A percentile compares a stretch with the other conserved stretches of the same genome.
phyloP scores from a whole-genome alignment of 805 yeast species.

The Wickerhamia fluorescens region DNA sequence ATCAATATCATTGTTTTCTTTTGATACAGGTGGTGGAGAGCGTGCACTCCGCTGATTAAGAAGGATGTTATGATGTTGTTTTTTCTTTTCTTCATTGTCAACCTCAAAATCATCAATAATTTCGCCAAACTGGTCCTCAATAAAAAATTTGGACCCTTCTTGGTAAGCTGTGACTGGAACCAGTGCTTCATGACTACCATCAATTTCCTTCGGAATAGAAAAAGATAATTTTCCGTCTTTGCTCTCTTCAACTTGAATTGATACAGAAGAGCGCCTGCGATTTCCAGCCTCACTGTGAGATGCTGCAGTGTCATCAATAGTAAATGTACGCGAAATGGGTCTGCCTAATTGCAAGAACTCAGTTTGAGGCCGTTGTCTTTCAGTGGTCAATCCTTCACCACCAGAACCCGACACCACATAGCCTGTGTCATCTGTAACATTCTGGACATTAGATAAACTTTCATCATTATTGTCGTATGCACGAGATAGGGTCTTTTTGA shows the following conservation, averaged over 20 bases:
- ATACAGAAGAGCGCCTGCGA: background rate
- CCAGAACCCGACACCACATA: too few relatives aligned
- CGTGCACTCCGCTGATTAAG: background rate
- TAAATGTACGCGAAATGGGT: constrained; percentile 13
- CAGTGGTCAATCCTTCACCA: constrained; percentile 10
- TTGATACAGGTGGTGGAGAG: constrained; percentile 1
- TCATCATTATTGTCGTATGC: constrained; percentile 11
- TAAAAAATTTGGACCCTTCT: constrained; percentile 63
- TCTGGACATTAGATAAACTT: constrained; percentile 4
- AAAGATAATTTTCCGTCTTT: too few relatives aligned
- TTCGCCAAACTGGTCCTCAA: constrained; percentile 85
- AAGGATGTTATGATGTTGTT: background rate
- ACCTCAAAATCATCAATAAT: constrained; percentile 49
- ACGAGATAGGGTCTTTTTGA: constrained; percentile 25
- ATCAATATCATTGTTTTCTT: background rate
- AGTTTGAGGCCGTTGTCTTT: constrained; percentile 30
- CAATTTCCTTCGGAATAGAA: background rate
- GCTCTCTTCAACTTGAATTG: constrained; percentile 1
- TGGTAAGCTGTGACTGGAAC: constrained; percentile 37
- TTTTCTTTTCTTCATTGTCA: constrained; percentile 5
- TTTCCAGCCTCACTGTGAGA: constrained; percentile 1
- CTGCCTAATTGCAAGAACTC: constrained; percentile 36
- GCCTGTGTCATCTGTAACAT: too few relatives aligned
- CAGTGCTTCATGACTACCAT: constrained; percentile 2
- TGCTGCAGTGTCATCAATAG: too few relatives aligned